A percentile compares a stretch with the other conserved stretches of the same genome.
Evolutionary conservation across 2,329 filamentous ascomycete species (phyloP).

Genomic region (Sclerotinia subarctica): DNA sequence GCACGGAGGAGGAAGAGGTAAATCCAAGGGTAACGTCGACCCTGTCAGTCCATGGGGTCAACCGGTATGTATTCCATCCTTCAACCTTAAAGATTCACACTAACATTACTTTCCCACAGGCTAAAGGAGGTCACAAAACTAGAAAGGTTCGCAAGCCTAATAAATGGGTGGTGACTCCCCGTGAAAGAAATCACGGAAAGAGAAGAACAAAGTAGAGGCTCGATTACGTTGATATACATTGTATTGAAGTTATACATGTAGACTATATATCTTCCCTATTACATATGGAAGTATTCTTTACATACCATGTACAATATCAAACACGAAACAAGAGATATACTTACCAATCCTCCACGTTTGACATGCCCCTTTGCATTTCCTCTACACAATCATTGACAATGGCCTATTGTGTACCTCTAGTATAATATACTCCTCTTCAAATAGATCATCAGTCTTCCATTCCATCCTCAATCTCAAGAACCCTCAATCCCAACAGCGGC

Average conservation of each 20-base stretch:
- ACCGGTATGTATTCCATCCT: conserved; percentile 62
- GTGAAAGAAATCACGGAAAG: conserved; percentile 88
- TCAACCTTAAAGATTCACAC: conserved; percentile 10
- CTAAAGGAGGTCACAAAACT: conserved; percentile 90
- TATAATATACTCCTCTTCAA: background rate
- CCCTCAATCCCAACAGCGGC: background rate
- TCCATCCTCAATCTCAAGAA: too few species aligned
- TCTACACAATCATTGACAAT: background rate
- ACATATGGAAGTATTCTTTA: background rate
- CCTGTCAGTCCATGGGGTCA: conserved; percentile 96
- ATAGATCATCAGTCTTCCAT: too few species aligned
- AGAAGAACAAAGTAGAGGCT: conserved; percentile 63
- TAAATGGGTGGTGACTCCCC: conserved; percentile 81
- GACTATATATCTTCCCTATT: background rate
- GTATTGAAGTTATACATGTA: conserved; percentile 4
- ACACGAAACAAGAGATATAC: background rate
- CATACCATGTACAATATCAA: background rate
- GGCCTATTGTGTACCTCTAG: background rate
- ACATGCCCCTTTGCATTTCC: background rate
- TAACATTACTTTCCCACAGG: conserved; percentile 42
- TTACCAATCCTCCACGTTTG: background rate
- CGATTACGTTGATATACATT: background rate
- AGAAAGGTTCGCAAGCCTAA: conserved; percentile 85
- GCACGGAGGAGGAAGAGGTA: conserved; percentile 97
- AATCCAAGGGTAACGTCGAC: conserved; percentile 96